Evolutionary conservation across 352 stramenopile species (phyloP).

Genomic region (Pythium utonaiense): DNA sequence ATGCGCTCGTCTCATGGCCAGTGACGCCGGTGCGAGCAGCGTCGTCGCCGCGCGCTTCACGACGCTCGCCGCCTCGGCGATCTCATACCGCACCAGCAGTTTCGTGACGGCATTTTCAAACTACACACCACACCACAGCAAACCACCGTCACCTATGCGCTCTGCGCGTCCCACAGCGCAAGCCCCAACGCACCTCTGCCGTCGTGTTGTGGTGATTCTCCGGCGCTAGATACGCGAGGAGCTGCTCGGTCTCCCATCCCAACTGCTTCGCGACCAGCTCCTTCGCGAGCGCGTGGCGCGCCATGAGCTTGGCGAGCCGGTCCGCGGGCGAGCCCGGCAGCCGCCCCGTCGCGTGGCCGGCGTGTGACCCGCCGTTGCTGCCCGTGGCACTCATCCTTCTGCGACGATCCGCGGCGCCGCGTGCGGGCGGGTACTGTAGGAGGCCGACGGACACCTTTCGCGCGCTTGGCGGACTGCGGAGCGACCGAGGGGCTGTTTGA

Average conservation of each 20-base stretch:
- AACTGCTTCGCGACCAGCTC: constrained; percentile 50
- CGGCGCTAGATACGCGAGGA: constrained; percentile 50
- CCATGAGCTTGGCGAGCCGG: constrained; percentile 58
- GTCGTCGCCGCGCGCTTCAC: constrained; percentile 25
- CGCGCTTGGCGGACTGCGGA: constrained; percentile 18
- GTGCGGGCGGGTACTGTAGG: neutral
- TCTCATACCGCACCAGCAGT: constrained; percentile 54
- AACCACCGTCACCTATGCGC: neutral
- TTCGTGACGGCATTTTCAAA: constrained; percentile 61
- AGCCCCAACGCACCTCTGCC: constrained; percentile 2
- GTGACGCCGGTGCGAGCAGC: constrained; percentile 34
- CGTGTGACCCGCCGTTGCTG: constrained; percentile 25
- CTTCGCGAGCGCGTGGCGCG: constrained; percentile 42
- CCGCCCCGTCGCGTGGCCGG: constrained; percentile 8
- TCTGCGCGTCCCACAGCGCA: neutral
- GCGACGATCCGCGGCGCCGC: constrained; percentile 1
- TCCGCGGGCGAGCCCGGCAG: constrained; percentile 37
- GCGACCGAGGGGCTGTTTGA: constrained; percentile 1
- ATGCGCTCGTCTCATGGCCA: constrained; percentile 35
- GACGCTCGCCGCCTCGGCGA: constrained; percentile 24
- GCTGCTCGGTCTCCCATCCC: constrained; percentile 45
- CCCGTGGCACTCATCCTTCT: constrained; percentile 15
- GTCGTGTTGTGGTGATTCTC: constrained; percentile 37
- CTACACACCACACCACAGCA: too few species aligned
- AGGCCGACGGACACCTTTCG: constrained; percentile 17